Base-by-base conservation (phyloP, 2,329 filamentous ascomycete species). In the Hymenoscyphus linearis region DNA sequence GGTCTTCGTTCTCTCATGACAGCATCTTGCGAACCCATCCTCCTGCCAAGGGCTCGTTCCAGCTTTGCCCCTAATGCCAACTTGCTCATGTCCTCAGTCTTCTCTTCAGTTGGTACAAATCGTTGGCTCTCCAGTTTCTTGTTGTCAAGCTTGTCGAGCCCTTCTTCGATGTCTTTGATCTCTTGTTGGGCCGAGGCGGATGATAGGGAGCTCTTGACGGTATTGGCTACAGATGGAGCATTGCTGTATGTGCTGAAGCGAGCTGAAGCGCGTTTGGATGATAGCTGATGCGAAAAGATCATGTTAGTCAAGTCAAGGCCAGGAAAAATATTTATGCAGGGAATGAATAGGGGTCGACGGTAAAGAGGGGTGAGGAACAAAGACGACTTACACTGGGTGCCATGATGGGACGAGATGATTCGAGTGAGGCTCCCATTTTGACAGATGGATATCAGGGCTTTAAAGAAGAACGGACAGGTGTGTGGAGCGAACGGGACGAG, bases 21-120 rank as follows among this genome's bases (percentile, higher is more conserved):
- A 52, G 87, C 87, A 73, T 91, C 88, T 73, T 91, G 88, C 55
- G 85, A 77, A 10, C 82, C 85, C 86, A 90, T 88, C 70, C 88
- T 79, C 66, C 88, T 77, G 60, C 83, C 82, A 34, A 91, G 78
- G 2, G 88, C 88, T 60, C 87, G 80, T 72, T 90, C 87, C 57
- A 90, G 78, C 75, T 90, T 90, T n/a, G 88, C 88, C 36, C 87
- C 86, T 57, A 91, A 77, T 16, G 87, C 87, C 67, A 90, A 76
- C 75, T 89, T 89, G 76, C 82, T 85, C 74, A 90, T 77, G 70
- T 86, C 82, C 67, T 89, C 86, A 18, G 78, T 82, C 77, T 90
- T 89, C 76, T 88, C 82, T 57, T 79, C 76, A 62, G 79, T 85
- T 60, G 86, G 82, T 54, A 85, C 80, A 73, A 88, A 90, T 67